Evolutionary conservation across 768 basidiomycete species (phyloP).

Genomic region (Saitozyma sp.): DNA sequence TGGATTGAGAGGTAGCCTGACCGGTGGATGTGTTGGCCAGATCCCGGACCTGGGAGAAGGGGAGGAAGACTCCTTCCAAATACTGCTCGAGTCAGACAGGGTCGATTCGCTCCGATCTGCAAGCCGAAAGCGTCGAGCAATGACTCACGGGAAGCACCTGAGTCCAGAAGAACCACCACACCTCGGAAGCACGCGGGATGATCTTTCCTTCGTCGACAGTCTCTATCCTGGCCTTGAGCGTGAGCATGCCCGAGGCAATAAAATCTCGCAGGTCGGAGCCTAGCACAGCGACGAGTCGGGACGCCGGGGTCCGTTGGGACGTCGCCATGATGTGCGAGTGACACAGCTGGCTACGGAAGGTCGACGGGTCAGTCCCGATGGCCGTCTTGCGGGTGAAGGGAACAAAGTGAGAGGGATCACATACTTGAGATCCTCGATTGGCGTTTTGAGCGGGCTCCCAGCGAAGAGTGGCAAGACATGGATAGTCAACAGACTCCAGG

Average conservation of each 20-base stretch:
- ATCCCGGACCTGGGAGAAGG: constrained; percentile 44
- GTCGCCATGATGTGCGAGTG: constrained; percentile 43
- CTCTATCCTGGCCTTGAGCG: constrained; percentile 78
- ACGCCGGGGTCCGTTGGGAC: constrained; percentile 53
- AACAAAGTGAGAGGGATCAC: constrained; percentile 8
- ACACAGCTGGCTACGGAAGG: constrained; percentile 33
- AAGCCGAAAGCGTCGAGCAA: not conserved
- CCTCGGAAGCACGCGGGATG: constrained; percentile 73
- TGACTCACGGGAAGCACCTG: constrained; percentile 41
- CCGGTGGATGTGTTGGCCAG: constrained; percentile 14
- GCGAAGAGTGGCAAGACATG: constrained; percentile 90
- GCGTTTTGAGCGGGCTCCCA: constrained; percentile 76
- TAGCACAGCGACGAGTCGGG: constrained; percentile 70
- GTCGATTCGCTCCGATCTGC: not conserved
- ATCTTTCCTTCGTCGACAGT: constrained; percentile 77
- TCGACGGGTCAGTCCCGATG: constrained; percentile 3
- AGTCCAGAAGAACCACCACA: constrained; percentile 86
- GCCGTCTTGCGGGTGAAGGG: not conserved
- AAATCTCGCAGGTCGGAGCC: constrained; percentile 79
- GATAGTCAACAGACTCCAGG: constrained; percentile 81
- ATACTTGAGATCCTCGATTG: constrained; percentile 85
- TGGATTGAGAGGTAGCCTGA: constrained; percentile 15
- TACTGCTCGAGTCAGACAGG: constrained; percentile 30
- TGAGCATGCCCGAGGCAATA: constrained; percentile 85
- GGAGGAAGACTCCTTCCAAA: constrained; percentile 50